Conservation (phyloP, 2,329 filamentous ascomycete species). For the Colletotrichum euphorbiae region DNA sequence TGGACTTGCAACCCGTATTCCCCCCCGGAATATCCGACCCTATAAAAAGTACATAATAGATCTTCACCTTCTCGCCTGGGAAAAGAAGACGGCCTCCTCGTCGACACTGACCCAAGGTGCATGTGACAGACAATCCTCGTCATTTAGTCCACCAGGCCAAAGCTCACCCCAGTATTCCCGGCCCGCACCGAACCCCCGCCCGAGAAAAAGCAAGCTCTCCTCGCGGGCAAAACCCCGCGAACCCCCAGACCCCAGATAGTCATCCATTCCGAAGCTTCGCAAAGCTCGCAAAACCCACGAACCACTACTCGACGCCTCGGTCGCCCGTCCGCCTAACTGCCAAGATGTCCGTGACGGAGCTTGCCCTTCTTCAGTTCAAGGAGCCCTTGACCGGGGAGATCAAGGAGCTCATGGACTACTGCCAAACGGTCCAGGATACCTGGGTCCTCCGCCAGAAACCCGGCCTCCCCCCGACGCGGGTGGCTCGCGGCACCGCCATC, state of each 20-base stretch:
- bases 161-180: constrained; percentile 23
- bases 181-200: constrained; percentile 35
- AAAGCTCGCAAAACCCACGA: neutral
- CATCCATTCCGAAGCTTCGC: neutral
- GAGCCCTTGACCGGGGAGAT: constrained; percentile 48
- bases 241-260: constrained; percentile 19
- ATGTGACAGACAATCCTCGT: constrained; percentile 9
- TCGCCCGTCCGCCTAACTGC: neutral
- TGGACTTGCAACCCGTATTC: constrained; percentile 8
- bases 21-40: neutral
- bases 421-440: constrained; percentile 51
- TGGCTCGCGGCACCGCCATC: constrained; percentile 49
- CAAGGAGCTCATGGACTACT: constrained; percentile 47
- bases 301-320: neutral
- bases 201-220: constrained; percentile 17
- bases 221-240: constrained; percentile 13
- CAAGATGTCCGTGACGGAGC: constrained; percentile 55
- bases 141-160: constrained; percentile 14
- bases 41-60: too few relatives aligned
- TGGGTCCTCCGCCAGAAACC: constrained; percentile 53
- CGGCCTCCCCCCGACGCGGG: constrained; percentile 51
- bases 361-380: constrained; percentile 51
- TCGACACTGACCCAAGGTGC: neutral
- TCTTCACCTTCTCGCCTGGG: too few relatives aligned
- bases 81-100: neutral